Evolutionary conservation across 495 filamentous ascomycete species (phyloP).

Genomic region (Penicillium egyptiacum): DNA sequence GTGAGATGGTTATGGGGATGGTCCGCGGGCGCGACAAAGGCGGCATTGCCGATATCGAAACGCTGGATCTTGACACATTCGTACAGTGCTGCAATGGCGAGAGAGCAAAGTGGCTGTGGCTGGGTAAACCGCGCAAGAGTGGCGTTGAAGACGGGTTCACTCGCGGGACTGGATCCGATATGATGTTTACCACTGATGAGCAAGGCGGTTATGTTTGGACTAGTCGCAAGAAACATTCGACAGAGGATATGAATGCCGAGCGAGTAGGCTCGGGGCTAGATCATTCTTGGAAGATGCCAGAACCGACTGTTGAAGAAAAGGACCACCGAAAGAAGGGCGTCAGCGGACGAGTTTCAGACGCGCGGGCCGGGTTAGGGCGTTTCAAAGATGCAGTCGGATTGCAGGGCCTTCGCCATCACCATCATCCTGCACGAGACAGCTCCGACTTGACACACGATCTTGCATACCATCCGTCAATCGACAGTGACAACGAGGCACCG

Average conservation of each 20-base stretch:
- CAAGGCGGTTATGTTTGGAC: conserved; percentile 66
- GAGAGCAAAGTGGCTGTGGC: conserved; percentile 89
- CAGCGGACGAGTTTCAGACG: conserved; percentile 76
- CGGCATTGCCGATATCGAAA: conserved; percentile 89
- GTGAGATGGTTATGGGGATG: conserved; percentile 91
- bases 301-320: conserved; percentile 52
- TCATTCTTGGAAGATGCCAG: conserved; percentile 31
- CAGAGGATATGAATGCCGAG: conserved; percentile 39
- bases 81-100: conserved; percentile 73
- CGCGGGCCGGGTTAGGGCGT: conserved; percentile 75
- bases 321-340: conserved; percentile 76
- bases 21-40: conserved; percentile 85
- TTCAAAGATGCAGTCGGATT: conserved; percentile 83
- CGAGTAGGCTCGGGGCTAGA: conserved; percentile 31
- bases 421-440: conserved; percentile 44
- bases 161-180: conserved; percentile 51
- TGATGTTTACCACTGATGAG: conserved; percentile 68
- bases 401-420: conserved; percentile 49
- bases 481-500: conserved; percentile 37
- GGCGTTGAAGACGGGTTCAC: conserved; percentile 51
- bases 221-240: conserved; percentile 50
- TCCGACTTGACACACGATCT: conserved; percentile 33
- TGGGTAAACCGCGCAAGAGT: conserved; percentile 76
- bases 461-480: conserved; percentile 31
- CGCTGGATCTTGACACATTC: conserved; percentile 82